phyloP scores from a whole-genome alignment of 352 stramenopile genomes.

The Phytophthora litchii region DNA sequence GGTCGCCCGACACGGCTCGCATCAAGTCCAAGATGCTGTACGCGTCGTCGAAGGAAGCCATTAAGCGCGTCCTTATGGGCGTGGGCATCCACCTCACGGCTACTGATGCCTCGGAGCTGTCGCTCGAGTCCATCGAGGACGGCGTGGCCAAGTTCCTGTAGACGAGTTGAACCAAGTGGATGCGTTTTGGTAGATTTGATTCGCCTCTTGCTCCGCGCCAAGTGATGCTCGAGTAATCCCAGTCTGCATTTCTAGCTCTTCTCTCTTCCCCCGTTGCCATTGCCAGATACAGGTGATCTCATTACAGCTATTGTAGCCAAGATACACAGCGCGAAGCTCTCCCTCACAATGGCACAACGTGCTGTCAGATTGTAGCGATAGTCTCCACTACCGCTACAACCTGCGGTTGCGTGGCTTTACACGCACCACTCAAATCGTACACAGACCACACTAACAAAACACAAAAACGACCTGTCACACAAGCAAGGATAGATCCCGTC shows the following conservation, averaged over 20 bases:
- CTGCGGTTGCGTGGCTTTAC: slow-evolving; percentile 8
- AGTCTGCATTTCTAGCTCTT: slow-evolving; percentile 35
- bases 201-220: slow-evolving; percentile 19
- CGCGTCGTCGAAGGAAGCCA: slow-evolving; percentile 93
- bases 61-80: slow-evolving; percentile 94
- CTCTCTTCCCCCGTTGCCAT: background rate
- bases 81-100: slow-evolving; percentile 96
- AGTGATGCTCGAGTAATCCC: slow-evolving; percentile 40
- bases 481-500: background rate
- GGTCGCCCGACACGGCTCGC: slow-evolving; percentile 92
- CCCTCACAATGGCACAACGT: slow-evolving; percentile 7
- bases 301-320: background rate
- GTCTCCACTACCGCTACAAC: slow-evolving; percentile 9
- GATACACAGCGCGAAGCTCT: slow-evolving; percentile 4
- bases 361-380: slow-evolving; percentile 16
- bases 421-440: slow-evolving; percentile 6
- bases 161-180: slow-evolving; percentile 36
- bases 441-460: background rate
- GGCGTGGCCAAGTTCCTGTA: slow-evolving; percentile 91
- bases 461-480: background rate
- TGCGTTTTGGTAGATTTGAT: slow-evolving; percentile 44
- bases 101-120: slow-evolving; percentile 91
- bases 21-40: slow-evolving; percentile 97
- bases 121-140: slow-evolving; percentile 79
- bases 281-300: background rate